Conservation (phyloP, 2,329 filamentous ascomycete genomes). For the Alternaria incomplexa region DNA sequence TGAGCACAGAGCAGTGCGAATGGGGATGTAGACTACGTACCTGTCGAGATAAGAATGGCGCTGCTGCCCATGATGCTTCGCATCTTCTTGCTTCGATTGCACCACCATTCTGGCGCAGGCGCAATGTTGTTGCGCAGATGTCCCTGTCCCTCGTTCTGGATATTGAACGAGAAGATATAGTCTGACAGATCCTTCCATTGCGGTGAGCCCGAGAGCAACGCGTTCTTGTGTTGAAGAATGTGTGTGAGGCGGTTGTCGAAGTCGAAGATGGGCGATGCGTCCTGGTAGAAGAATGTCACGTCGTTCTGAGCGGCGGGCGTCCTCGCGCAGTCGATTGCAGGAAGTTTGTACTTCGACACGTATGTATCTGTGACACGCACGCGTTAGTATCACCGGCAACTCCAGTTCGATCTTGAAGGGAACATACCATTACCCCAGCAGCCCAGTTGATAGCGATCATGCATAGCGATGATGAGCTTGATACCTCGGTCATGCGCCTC, state of each 20-base stretch:
- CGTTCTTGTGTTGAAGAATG: background rate
- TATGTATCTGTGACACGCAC: background rate
- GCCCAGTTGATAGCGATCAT: constrained; percentile 9
- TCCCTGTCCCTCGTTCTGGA: constrained; percentile 11
- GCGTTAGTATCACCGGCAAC: background rate
- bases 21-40: background rate
- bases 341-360: background rate
- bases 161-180: constrained; percentile 11
- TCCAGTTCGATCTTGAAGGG: no score
- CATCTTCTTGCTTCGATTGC: constrained; percentile 14
- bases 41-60: constrained; percentile 9
- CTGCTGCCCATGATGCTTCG: constrained; percentile 7
- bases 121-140: constrained; percentile 7
- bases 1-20: no score
- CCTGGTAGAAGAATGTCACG: constrained; percentile 9
- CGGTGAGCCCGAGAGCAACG: background rate
- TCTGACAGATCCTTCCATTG: constrained; percentile 8
- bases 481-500: constrained; percentile 2
- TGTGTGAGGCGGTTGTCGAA: constrained; percentile 11
- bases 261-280: constrained; percentile 11
- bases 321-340: background rate
- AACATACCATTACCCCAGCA: constrained; percentile 9
- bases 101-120: constrained; percentile 9
- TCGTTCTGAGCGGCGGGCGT: constrained; percentile 4
- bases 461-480: constrained; percentile 9